A percentile compares a stretch with the other conserved stretches of the same genome.
Conservation (phyloP, 164 flowering plant species). For the Nymphaea colorata region DNA sequence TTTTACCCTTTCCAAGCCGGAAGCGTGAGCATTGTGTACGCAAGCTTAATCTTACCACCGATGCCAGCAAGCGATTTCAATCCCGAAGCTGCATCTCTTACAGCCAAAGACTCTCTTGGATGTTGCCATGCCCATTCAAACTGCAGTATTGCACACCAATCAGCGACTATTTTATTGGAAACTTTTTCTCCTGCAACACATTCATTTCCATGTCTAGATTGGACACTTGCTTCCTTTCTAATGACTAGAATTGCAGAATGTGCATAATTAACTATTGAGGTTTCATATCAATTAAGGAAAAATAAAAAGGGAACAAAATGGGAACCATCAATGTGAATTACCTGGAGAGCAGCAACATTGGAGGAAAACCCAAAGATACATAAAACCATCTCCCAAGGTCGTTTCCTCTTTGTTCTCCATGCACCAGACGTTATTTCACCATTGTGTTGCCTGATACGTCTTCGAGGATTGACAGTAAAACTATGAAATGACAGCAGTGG, state of each 20-base stretch:
- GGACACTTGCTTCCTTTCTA: too few relatives aligned
- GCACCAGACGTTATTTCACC: slow-evolving; percentile 72
- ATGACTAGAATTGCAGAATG: too few relatives aligned
- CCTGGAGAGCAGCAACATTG: slow-evolving; percentile 82
- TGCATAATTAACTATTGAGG: too few relatives aligned
- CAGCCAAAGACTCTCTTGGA: slow-evolving; percentile 68
- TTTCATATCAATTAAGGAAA: too few relatives aligned
- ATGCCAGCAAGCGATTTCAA: slow-evolving; percentile 68
- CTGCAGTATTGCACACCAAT: slow-evolving; percentile 28
- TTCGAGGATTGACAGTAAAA: slow-evolving; percentile 69
- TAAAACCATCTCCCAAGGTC: slow-evolving; percentile 93
- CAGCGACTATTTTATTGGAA: not conserved
- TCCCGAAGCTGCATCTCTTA: slow-evolving; percentile 59
- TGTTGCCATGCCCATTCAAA: slow-evolving; percentile 99
- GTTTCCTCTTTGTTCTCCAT: slow-evolving; percentile 53
- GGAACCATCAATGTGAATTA: slow-evolving; percentile 5
- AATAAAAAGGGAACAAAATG: too few relatives aligned
- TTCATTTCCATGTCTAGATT: too few relatives aligned
- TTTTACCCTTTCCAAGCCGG: slow-evolving; percentile 67
- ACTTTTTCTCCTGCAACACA: too few relatives aligned
- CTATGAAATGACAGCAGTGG: slow-evolving; percentile 16
- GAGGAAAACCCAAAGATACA: slow-evolving; percentile 86
- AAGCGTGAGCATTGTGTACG: slow-evolving; percentile 74
- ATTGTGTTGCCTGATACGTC: slow-evolving; percentile 80
- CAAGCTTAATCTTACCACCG: slow-evolving; percentile 71